A percentile compares a stretch with the other conserved stretches of the same genome.
phyloP scores from a whole-genome alignment of 2,329 filamentous ascomycete genomes.

The Fusarium succisae region DNA sequence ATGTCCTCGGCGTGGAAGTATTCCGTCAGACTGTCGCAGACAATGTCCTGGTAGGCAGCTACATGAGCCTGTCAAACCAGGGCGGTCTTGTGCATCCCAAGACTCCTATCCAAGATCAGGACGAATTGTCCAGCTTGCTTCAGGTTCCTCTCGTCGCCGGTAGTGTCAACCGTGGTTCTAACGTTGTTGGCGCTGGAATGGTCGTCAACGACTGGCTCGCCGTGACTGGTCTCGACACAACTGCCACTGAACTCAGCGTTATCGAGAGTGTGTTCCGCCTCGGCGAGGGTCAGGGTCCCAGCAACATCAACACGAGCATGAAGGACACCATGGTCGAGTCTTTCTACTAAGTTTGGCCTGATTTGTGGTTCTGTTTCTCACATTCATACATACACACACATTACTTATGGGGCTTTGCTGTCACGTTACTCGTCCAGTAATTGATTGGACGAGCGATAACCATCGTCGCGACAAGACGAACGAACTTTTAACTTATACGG shows the following conservation, averaged over 20 bases:
- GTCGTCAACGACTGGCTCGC: constrained; percentile 87
- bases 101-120: constrained; percentile 96
- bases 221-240: constrained; percentile 92
- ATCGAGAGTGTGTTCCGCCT: constrained; percentile 96
- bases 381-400: background rate
- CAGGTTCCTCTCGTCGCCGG: constrained; percentile 97
- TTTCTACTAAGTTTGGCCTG: constrained; percentile 76
- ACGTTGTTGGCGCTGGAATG: constrained; percentile 84
- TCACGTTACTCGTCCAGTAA: constrained; percentile 13
- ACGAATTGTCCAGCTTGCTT: constrained; percentile 91
- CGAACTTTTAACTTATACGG: constrained; percentile 25
- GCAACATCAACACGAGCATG: constrained; percentile 81
- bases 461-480: constrained; percentile 1
- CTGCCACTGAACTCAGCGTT: constrained; percentile 96
- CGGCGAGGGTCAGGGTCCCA: constrained; percentile 83
- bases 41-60: constrained; percentile 94
- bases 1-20: constrained; percentile 88
- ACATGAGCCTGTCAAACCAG: constrained; percentile 96
- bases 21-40: constrained; percentile 96
- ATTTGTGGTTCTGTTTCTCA: constrained; percentile 7
- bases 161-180: constrained; percentile 89
- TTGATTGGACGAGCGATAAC: constrained; percentile 20
- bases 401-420: constrained; percentile 23
- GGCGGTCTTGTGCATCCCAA: constrained; percentile 97
- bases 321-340: constrained; percentile 99